Evolutionary conservation across 2,329 filamentous ascomycete species (phyloP).

Genomic region (Bipolaris gigantea): DNA sequence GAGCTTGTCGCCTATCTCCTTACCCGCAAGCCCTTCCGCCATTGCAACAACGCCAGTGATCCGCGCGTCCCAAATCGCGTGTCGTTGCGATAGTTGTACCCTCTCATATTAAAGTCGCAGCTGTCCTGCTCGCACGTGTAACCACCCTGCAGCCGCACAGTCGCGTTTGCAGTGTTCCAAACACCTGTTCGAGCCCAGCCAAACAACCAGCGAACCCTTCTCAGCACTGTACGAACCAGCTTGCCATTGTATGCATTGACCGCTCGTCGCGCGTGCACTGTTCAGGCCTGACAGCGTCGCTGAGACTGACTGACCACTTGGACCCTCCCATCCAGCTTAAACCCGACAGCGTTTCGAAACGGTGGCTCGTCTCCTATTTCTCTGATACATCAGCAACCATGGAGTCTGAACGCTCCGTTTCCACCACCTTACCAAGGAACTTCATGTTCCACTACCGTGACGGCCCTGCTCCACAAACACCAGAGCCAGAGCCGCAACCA

Average conservation of each 20-base stretch:
- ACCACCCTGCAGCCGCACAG: conserved; percentile 37
- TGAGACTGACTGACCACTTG: neutral
- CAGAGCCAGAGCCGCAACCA: conserved; percentile 47
- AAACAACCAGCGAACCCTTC: conserved; percentile 29
- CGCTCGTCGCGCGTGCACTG: conserved; percentile 15
- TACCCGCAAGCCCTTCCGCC: conserved; percentile 21
- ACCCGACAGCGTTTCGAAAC: conserved; percentile 12
- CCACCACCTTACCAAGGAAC: conserved; percentile 54
- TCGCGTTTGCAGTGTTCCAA: conserved; percentile 41
- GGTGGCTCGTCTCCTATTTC: conserved; percentile 2
- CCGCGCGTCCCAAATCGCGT: conserved; percentile 23
- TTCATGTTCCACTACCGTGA: conserved; percentile 55
- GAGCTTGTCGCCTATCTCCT: conserved; percentile 23
- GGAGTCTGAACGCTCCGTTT: conserved; percentile 50
- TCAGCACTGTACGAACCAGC: conserved; percentile 18
- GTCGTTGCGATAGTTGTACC: conserved; percentile 19
- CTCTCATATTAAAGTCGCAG: conserved; percentile 24
- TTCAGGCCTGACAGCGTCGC: neutral
- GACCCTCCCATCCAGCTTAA: conserved; percentile 9
- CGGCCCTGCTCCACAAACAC: conserved; percentile 50
- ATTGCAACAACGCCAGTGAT: conserved; percentile 14
- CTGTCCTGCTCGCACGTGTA: conserved; percentile 36
- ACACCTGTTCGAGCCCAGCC: conserved; percentile 37
- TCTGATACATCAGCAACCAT: conserved; percentile 28
- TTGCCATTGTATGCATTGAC: conserved; percentile 16